phyloP scores from a whole-genome alignment of 805 yeast species.

The Kregervanrija pseudodelftensis region DNA sequence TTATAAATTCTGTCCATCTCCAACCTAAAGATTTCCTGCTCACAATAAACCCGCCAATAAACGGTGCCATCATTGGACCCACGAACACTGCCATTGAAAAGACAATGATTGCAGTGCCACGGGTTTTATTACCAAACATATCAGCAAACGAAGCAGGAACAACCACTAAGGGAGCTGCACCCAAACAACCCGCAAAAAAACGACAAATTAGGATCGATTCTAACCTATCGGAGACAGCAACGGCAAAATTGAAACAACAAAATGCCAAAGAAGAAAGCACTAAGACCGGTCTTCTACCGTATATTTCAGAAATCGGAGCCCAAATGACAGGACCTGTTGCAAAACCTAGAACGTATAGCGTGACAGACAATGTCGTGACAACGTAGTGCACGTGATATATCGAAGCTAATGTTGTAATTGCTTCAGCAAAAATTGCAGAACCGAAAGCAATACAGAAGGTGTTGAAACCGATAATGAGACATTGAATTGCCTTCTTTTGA shows the following conservation, averaged over 20 bases:
- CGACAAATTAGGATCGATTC: constrained; percentile 74
- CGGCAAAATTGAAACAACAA: constrained; percentile 58
- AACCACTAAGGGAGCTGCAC: constrained; percentile 80
- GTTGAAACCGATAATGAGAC: constrained; percentile 39
- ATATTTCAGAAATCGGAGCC: constrained; percentile 83
- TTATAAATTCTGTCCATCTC: constrained; percentile 76
- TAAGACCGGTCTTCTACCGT: constrained; percentile 61
- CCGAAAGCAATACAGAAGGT: constrained; percentile 60
- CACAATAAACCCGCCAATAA: constrained; percentile 65
- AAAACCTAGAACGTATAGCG: constrained; percentile 85
- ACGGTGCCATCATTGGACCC: constrained; percentile 82
- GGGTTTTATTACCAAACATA: constrained; percentile 52
- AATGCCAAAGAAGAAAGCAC: constrained; percentile 50
- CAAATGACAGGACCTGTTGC: constrained; percentile 88
- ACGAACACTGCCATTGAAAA: constrained; percentile 68
- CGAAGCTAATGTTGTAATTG: constrained; percentile 39
- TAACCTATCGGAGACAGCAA: constrained; percentile 69
- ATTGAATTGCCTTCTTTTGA: constrained; percentile 36
- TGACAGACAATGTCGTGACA: constrained; percentile 68
- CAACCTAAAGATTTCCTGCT: constrained; percentile 53
- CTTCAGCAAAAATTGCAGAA: constrained; percentile 75
- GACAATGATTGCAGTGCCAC: constrained; percentile 72
- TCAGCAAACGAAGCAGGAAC: constrained; percentile 87
- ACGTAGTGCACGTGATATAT: constrained; percentile 55
- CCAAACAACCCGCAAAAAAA: constrained; percentile 73